Evolutionary conservation across 164 flowering plant genomes (phyloP), one percentile per base, ranked within the genome.

Genomic region (Cinnamomum chago): DNA sequence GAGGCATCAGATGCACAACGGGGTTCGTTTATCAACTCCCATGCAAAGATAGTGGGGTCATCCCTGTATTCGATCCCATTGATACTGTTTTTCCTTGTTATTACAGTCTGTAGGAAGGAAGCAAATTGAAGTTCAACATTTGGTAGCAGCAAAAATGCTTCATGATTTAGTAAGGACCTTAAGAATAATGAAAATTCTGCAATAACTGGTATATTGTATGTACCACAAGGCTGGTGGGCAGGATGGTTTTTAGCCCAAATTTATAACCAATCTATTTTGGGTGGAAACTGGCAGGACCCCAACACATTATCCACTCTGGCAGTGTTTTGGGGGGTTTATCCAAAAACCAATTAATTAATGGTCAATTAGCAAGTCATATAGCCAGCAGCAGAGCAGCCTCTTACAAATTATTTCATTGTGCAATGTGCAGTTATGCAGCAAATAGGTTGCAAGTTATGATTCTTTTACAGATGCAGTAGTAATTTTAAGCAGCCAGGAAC

Each of bases 21-120:
- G 68, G 92, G 90, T 74, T 86, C 92, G 24, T 89, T 89, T 64
- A 89, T 89, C 11, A 89, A 87, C 70, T 88, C 92, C 92, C 90
- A 88, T 25, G 88, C 86, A 50, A 88, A 83, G 35, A 89, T 87
- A 68, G 89, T 85, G 5, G 90, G 87, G 50, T 89, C 92, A 68
- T 87, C 85, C 69, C 82, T 83, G 28, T 89, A 87, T n/a, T 81
- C 79, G 3, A 82, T 70, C 4, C 86, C 87, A 0, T 81, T 87
- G 50, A 86, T 71, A 0, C 83, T 55, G 79, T 88, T 88, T 25
- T 58, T 76, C 70, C 91, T 84, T 7, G 85, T 84, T 14, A 87
- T 75, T 50, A 88, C 80, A 5, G 79, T 62, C 91, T 88, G 78
- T 66, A 72, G 67, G 20, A 64, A 58, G 17, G 50, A 22, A 20